Conservation (phyloP, 768 basidiomycete genomes). For the Phylloporus rhodoxanthus region DNA sequence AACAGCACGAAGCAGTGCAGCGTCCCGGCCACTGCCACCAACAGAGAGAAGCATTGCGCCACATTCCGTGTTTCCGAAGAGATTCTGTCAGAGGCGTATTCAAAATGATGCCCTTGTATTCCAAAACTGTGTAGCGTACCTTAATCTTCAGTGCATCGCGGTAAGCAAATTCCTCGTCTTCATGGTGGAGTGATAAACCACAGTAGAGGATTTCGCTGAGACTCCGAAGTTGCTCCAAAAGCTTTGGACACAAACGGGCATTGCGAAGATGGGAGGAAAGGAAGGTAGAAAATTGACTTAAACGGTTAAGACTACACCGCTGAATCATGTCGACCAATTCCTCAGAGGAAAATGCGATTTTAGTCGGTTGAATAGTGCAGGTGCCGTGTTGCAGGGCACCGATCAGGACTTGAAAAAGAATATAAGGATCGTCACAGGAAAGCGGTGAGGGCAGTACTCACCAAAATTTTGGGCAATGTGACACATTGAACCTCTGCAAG, state of each 20-base stretch:
- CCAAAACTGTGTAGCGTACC: constrained; percentile 37
- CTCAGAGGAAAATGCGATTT: constrained; percentile 55
- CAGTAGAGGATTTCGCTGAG: constrained; percentile 63
- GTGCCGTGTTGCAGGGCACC: constrained; percentile 67
- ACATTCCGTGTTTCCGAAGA: constrained; percentile 79
- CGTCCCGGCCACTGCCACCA: constrained; percentile 47
- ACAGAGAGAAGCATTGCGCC: constrained; percentile 63
- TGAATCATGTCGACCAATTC: constrained; percentile 70
- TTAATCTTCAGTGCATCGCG: constrained; percentile 57
- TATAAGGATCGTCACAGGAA: constrained; percentile 17
- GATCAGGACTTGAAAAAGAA: constrained; percentile 46
- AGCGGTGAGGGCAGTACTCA: constrained; percentile 35
- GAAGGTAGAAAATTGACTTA: constrained; percentile 72
- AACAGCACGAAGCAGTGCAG: constrained; percentile 50
- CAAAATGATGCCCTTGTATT: constrained; percentile 15
- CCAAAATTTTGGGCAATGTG: constrained; percentile 76
- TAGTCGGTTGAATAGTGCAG: constrained; percentile 67
- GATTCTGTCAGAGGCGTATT: constrained; percentile 42
- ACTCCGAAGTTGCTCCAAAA: constrained; percentile 49
- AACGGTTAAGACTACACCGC: constrained; percentile 61
- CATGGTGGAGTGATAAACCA: constrained; percentile 57
- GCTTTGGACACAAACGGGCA: constrained; percentile 53
- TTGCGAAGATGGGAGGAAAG: constrained; percentile 57
- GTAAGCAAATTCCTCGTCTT: constrained; percentile 70
- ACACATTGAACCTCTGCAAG: constrained; percentile 72